These are phyloP conservation scores for Vaccinium macrocarpon DNA, from an alignment of 148 eudicot genomes.

Conservation along the genomic window DNA sequence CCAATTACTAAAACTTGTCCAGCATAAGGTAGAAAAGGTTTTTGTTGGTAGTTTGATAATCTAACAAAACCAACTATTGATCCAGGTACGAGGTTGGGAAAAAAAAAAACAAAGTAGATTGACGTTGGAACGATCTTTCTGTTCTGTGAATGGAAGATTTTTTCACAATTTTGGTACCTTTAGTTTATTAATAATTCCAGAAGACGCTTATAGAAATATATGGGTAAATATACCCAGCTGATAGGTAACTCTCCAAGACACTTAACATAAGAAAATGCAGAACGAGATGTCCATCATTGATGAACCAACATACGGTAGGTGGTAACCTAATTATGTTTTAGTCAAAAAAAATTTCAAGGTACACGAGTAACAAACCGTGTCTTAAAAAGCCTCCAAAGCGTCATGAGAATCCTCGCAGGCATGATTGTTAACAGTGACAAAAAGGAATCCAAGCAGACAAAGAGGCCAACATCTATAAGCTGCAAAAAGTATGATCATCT, in stretches of 20 bases:
- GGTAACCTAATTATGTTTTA: not conserved
- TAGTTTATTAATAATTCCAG: not conserved
- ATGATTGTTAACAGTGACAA: constrained; percentile 87
- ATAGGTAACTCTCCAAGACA: not conserved
- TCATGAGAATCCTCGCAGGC: constrained; percentile 63
- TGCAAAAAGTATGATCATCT: constrained; percentile 40
- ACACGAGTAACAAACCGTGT: constrained; percentile 52
- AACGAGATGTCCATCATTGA: not conserved
- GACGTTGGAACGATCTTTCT: not conserved
- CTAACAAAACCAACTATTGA: not conserved
- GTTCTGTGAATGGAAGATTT: not conserved
- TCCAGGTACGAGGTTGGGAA: not conserved
- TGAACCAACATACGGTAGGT: not conserved
- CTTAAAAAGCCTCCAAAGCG: constrained; percentile 49
- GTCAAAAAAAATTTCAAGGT: not conserved
- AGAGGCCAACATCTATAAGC: constrained; percentile 90
- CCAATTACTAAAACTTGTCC: not conserved
- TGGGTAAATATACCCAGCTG: not conserved
- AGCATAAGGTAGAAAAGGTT: not conserved
- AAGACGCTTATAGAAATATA: not conserved
- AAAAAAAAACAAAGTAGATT: not conserved
- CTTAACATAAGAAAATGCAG: not conserved
- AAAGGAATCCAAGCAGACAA: constrained; percentile 91
- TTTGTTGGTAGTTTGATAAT: not conserved
- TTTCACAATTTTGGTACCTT: not conserved